Evolutionary conservation across 495 filamentous ascomycete genomes (phyloP).

Genomic region (Trichoderma parareesei): DNA sequence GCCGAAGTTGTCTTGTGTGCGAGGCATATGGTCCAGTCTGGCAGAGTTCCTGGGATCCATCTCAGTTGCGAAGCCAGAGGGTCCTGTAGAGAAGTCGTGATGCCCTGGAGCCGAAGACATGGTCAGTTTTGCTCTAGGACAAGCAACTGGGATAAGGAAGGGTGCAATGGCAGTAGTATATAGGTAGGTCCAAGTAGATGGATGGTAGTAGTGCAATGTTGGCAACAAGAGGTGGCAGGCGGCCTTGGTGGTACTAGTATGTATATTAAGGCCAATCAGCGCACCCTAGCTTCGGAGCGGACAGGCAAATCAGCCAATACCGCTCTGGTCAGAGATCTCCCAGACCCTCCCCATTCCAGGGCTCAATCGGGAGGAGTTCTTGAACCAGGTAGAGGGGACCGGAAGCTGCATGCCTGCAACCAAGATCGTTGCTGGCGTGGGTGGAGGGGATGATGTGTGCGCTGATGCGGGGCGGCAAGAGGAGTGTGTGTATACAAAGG

Average conservation of each 20-base stretch:
- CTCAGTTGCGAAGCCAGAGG: not conserved
- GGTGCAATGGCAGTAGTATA: not conserved
- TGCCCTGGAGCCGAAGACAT: conserved; percentile 4
- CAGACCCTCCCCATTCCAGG: conserved; percentile 4
- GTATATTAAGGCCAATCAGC: conserved; percentile 7
- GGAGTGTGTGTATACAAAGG: conserved; percentile 4
- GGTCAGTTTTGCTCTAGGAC: not conserved
- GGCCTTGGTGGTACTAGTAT: not conserved
- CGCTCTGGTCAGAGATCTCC: conserved; percentile 1
- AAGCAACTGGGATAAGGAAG: not conserved
- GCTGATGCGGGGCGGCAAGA: conserved; percentile 1
- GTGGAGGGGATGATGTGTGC: conserved; percentile 7
- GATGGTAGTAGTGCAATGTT: conserved; percentile 1
- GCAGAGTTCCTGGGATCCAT: not conserved
- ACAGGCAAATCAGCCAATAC: not conserved
- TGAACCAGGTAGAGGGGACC: conserved; percentile 8
- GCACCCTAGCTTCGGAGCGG: conserved; percentile 1
- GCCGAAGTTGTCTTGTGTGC: not conserved
- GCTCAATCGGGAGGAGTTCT: conserved; percentile 9
- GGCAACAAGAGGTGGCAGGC: not conserved
- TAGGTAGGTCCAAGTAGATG: not conserved
- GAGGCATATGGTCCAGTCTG: conserved; percentile 1
- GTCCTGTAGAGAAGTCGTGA: not conserved
- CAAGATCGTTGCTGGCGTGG: conserved; percentile 10
- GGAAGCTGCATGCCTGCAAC: conserved; percentile 9